Evolutionary conservation across 768 basidiomycete species (phyloP), one percentile per base, ranked within the genome.

Genomic region (Macrolepiota albuminosa): DNA sequence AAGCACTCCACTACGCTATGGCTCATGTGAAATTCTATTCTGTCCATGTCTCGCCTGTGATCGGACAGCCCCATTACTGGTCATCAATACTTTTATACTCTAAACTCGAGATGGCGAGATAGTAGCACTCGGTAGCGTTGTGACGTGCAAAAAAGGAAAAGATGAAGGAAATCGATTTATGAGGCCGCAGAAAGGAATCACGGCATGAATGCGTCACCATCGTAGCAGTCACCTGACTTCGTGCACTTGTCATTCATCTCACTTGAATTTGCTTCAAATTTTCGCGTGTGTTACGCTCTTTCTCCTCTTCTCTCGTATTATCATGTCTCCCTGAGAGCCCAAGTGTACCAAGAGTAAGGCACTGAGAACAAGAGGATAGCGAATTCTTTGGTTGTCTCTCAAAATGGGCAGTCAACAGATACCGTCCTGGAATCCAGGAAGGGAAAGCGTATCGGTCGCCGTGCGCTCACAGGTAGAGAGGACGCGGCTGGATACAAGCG

Each of bases 41-140:
- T 53, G 21, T n/a, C 26, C 29, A 43, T 54, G 54, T 54, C 54
- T 54, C 54, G 13, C 54, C 40, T 54, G 29, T 54, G 54, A 54
- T 54, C 54, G 54, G 54, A 54, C 52, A 37, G 21, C 13, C 21
- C 36, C 24, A 52, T 26, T 26, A 26, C 37, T 24, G 8, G 29
- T 16, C 14, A 48, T 31, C 16, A 50, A 21, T 36, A n/a, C 18
- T 9, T 2, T 8, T 24, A 24, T n/a, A 39, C 16, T 40, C 26
- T 6, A 54, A 6, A 42, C 11, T 11, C 53, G 10, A 37, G 24
- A 42, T 18, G 40, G 6, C 34, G 2, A 51, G 6, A 1, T 18
- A n/a, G 2, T 11, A 29, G 16, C 18, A 5, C 31, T 40, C 1
- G 36, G 11, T 11, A 18, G 10, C 9, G 10, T 42, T 9, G 37